These are phyloP conservation scores for Solanum hybrid DNA, from an alignment of 305 asterid genomes.

Conservation along the genomic window DNA sequence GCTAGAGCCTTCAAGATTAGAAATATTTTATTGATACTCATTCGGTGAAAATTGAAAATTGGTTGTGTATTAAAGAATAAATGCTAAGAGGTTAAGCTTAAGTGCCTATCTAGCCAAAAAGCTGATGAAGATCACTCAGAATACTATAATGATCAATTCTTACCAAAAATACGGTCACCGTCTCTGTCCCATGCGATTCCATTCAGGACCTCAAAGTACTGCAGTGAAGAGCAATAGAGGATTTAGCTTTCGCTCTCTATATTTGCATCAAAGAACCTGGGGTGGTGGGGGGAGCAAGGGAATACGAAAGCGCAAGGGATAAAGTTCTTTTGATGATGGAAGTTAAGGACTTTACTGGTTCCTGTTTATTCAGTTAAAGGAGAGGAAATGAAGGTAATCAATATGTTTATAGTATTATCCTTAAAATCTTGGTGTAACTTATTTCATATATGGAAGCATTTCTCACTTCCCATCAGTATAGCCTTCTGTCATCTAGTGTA, in stretches of 20 bases:
- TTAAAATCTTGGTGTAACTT: neutral
- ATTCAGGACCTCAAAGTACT: slow-evolving; percentile 53
- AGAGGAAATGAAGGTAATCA: neutral
- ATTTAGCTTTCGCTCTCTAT: neutral
- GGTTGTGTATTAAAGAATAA: no score
- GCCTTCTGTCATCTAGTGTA: neutral
- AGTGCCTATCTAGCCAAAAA: no score
- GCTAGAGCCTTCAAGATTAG: neutral
- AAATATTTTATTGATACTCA: no score
- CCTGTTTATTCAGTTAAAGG: neutral
- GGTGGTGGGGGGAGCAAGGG: neutral
- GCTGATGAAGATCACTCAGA: neutral
- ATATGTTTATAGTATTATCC: neutral
- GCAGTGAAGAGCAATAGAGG: slow-evolving; percentile 12
- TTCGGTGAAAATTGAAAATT: no score
- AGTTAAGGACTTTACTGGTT: neutral
- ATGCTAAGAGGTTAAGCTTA: no score
- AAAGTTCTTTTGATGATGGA: neutral
- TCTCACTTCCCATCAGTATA: neutral
- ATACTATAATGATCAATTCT: neutral
- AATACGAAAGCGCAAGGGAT: neutral
- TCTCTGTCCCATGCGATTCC: slow-evolving; percentile 70
- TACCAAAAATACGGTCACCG: slow-evolving; percentile 43
- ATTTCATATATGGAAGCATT: neutral
- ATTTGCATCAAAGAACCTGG: neutral